Base-by-base conservation (phyloP, 1,284 basidiomycete species). In the Stereum hirsutum region DNA sequence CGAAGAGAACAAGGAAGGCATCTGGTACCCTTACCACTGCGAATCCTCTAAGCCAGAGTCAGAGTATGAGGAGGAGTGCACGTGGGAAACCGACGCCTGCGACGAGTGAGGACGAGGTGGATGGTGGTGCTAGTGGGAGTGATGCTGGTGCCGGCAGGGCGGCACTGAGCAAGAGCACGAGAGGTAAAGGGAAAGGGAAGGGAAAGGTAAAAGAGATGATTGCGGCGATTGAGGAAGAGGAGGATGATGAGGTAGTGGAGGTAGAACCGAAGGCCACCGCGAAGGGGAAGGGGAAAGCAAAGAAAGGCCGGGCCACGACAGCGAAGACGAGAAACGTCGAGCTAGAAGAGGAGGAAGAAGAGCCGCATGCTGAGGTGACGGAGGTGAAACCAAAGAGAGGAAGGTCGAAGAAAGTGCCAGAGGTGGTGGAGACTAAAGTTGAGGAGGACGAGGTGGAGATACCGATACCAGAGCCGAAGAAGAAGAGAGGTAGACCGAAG, bases 191-290 rank as follows among this genome's bases (percentile, higher is more conserved):
- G 43, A 60, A 56, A 33, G 52, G 48, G 2, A 53, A 52, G 27
- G 54, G 44, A 35, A 57, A 57, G 21, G 45, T 53, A 28, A 61
- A 59, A 44, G 47, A 54, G 20, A 53, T 54, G 31, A 57, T 61
- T 2, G 57, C 61, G 14, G 57, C 52, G 4, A 61, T 64, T 20
- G 54, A 56, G 23, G 60, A 63, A 47, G 54, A 56, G 26, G 59
- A 59, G 6, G 59, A 61, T 34, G 50, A 48, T 35, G 52, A 57
- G 15, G 47, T 50, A 25, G 49, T 38, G 25, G 28, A 42, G 23
- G 31, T 21, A 11, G 19, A 24, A 35, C n/a, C 42, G 35, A 49
- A 51, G 21, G 23, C 49, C n/a, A 52, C 47, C 38, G 46, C 17
- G 35, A 24, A 26, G 20, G 38, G 17, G 41, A 49, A 38, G 45